Percentiles rank a stretch among this genome's conserved stretches.
Evolutionary conservation across 805 yeast genomes (phyloP).

Genomic region (Suhomyces xylopsoci): DNA sequence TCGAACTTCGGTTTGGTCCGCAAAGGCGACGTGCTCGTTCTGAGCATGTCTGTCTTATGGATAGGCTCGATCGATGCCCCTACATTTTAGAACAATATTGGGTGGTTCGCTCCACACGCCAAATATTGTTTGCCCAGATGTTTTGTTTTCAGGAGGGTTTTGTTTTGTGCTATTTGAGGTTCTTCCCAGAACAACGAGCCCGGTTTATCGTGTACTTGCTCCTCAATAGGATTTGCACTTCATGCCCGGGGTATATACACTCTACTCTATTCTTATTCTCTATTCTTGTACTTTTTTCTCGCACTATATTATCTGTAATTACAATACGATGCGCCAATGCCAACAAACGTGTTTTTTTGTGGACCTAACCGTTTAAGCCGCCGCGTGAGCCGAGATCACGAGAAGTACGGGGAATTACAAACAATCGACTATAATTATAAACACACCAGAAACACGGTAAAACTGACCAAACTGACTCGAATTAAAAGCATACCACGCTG

Average conservation of each 20-base stretch:
- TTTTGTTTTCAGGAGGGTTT: constrained; percentile 31
- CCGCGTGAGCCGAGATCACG: not conserved
- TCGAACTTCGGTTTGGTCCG: constrained; percentile 16
- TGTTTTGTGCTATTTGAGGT: constrained; percentile 23
- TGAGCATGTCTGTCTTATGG: constrained; percentile 14
- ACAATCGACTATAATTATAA: not conserved
- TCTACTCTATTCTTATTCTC: not conserved
- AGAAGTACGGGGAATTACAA: not conserved
- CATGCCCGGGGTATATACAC: constrained; percentile 43
- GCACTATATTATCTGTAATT: not conserved
- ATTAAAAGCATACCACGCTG: not conserved
- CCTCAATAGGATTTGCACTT: constrained; percentile 41
- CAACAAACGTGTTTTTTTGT: not conserved
- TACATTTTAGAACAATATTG: constrained; percentile 3
- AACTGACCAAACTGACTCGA: not conserved
- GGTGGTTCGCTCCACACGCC: constrained; percentile 3
- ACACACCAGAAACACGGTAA: not conserved
- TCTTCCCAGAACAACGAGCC: constrained; percentile 39
- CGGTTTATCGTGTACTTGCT: constrained; percentile 47
- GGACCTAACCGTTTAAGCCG: not conserved
- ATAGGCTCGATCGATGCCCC: constrained; percentile 19
- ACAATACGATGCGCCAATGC: not conserved
- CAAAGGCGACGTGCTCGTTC: constrained; percentile 21
- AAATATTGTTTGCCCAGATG: constrained; percentile 14
- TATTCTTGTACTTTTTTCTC: not conserved